phyloP scores from a whole-genome alignment of 2,329 filamentous ascomycete species.

The Colletotrichum melonis region DNA sequence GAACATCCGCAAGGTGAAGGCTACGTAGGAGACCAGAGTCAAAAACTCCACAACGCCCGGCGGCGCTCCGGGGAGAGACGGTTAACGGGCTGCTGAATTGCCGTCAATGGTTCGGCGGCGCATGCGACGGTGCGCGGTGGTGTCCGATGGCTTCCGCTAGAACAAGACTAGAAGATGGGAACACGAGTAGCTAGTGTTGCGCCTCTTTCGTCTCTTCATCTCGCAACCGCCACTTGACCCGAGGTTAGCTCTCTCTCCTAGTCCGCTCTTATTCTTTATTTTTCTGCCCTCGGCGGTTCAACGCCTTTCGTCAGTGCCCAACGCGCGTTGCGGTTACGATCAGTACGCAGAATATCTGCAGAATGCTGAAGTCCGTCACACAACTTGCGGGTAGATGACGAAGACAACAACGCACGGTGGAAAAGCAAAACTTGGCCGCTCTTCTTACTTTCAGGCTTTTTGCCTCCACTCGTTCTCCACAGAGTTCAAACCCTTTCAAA shows the following conservation, averaged over 20 bases:
- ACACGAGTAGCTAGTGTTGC: not conserved
- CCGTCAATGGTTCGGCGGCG: not conserved
- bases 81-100: not conserved
- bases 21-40: not conserved
- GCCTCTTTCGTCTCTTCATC: slow-evolving; percentile 7
- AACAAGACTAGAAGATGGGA: not conserved
- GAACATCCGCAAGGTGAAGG: not conserved
- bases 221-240: not conserved
- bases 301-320: not conserved
- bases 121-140: not conserved
- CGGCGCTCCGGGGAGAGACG: not conserved
- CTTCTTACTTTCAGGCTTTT: not conserved
- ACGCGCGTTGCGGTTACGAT: not conserved
- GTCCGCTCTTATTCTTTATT: not conserved
- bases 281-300: not conserved
- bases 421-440: slow-evolving; percentile 4
- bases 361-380: not conserved
- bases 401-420: not conserved
- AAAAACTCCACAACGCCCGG: not conserved
- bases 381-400: not conserved
- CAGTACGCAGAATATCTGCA: not conserved
- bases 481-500: slow-evolving; percentile 13
- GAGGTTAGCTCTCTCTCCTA: not conserved
- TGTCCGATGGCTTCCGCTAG: not conserved
- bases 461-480: slow-evolving; percentile 19